phyloP scores from a whole-genome alignment of 2,329 filamentous ascomycete genomes.

The Arthroderma uncinatum region DNA sequence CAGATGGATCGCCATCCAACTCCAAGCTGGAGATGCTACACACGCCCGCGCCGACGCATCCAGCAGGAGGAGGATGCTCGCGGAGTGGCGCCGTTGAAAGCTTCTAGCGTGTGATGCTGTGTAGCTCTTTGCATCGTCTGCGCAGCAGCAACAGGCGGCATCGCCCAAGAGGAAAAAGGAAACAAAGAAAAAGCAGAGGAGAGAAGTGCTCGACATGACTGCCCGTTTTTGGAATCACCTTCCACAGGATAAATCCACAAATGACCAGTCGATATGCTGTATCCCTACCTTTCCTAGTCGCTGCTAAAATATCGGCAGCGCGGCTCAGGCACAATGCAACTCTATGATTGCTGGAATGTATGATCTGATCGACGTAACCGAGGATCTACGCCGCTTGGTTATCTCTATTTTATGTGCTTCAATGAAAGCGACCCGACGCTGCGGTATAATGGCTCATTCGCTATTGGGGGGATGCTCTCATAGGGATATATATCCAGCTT shows the following conservation, averaged over 20 bases:
- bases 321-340: constrained; percentile 4
- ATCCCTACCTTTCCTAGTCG: neutral
- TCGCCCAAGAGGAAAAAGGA: neutral
- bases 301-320: neutral
- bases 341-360: neutral
- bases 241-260: neutral
- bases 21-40: neutral
- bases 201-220: neutral
- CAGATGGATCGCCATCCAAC: neutral
- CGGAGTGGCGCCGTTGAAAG: neutral
- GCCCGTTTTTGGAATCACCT: neutral
- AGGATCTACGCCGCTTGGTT: neutral
- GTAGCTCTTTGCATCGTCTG: neutral
- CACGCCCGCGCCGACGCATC: neutral
- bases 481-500: constrained; percentile 2
- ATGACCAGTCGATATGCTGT: neutral
- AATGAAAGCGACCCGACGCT: neutral
- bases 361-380: neutral
- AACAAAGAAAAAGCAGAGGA: neutral
- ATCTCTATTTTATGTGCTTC: neutral
- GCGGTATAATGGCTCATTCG: neutral
- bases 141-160: neutral
- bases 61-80: neutral
- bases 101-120: neutral
- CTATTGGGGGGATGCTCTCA: no score